Base-by-base conservation (phyloP, 2,329 filamentous ascomycete species). In the Aspergillus aculeatinus region DNA sequence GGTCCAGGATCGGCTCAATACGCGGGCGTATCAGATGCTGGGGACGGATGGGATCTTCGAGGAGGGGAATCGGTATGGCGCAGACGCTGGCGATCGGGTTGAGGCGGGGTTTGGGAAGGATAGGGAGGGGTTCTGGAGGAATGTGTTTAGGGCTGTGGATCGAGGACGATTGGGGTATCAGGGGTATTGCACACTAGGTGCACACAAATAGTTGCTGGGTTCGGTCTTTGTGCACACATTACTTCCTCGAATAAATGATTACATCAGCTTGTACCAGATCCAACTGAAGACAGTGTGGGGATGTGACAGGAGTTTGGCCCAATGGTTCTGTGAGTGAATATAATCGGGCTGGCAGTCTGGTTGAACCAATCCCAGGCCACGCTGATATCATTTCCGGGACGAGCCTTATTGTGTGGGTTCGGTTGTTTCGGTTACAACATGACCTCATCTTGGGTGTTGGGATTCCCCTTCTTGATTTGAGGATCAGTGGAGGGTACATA, bases 1-100 rank as follows among this genome's bases (percentile, higher is more conserved):
- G 5, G 50, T 52, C n/a, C 25, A 52, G 50, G 50, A 52, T 23
- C 16, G 19, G 14, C 4, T 52, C n/a, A 23, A 52, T 10, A 52
- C 31, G 12, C 14, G 11, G 5, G 31, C 31, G 9, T 52, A 39
- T 52, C 50, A 16, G 7, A 52, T 52, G n/a, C 10, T 52, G 31
- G 50, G 21, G 3, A 52, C 21, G 9, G n/a, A 39, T 12, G 50
- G 31, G 50, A 2, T 52, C n/a, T 52, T 52, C n/a, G 33, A 52
- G 12, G 50, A 52, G 27, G n/a, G 10, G 7, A 52, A 52, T 23
- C n/a, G 2, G 7, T 52, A 42, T 21, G 19, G 19, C 0, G 50
- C 19, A 11, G 31, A 52, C 23, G 42, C 16, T 27, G 3, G n/a
- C 10, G 50, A 39, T 25, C 2, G 50, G 19, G n/a, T 52, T 12